A percentile compares a stretch with the other conserved stretches of the same genome.
Conservation (phyloP, 768 basidiomycete genomes). For the Auricularia sp. region DNA sequence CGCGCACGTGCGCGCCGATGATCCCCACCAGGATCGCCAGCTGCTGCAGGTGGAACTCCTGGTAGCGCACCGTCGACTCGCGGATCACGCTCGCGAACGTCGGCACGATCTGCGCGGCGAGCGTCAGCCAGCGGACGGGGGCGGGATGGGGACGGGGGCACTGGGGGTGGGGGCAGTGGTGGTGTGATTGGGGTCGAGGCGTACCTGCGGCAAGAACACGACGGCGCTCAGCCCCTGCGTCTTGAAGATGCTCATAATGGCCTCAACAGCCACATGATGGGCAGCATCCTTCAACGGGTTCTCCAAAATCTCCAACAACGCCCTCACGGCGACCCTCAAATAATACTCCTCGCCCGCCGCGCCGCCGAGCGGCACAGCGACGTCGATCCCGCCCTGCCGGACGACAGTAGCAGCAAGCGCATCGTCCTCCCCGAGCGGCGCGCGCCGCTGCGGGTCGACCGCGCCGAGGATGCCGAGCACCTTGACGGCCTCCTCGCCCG, state of each 20-base stretch:
- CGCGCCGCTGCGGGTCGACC: constrained; percentile 83
- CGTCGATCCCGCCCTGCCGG: neutral
- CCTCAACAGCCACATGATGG: constrained; percentile 92
- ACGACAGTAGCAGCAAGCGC: neutral
- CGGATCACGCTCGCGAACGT: constrained; percentile 37
- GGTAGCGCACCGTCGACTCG: constrained; percentile 24
- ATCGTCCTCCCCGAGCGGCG: neutral
- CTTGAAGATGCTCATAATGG: constrained; percentile 98
- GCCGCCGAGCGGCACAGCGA: neutral
- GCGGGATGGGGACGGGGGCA: too few relatives aligned
- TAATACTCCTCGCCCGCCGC: constrained; percentile 87
- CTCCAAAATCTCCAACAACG: constrained; percentile 76
- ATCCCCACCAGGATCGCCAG: constrained; percentile 37
- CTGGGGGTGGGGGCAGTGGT: too few relatives aligned
- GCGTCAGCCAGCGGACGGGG: too few relatives aligned
- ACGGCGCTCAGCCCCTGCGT: constrained; percentile 96
- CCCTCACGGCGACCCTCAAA: constrained; percentile 87
- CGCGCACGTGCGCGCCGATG: constrained; percentile 40
- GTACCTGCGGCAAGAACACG: constrained; percentile 87
- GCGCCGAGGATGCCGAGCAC: constrained; percentile 95
- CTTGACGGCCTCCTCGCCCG: constrained; percentile 81
- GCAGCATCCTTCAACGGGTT: constrained; percentile 71
- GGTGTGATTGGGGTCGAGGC: neutral
- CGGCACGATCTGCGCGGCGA: constrained; percentile 28
- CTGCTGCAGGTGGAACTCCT: constrained; percentile 36